Evolutionary conservation across 306 rosid species (phyloP).

Genomic region (Adenanthera pavonina): DNA sequence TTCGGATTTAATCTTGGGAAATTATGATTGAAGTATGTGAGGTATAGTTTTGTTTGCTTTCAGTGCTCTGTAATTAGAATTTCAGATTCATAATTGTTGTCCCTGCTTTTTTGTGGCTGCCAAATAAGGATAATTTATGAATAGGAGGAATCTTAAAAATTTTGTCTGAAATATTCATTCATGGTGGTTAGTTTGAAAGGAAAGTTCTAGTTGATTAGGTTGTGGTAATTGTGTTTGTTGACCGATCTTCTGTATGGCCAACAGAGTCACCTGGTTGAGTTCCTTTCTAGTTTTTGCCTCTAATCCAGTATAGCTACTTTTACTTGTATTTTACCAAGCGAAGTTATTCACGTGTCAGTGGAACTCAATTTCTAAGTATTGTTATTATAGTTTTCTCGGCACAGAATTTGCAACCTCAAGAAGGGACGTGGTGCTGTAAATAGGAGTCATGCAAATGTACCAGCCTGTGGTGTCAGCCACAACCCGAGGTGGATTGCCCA

Average conservation of each 20-base stretch:
- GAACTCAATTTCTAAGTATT: slow-evolving; percentile 39
- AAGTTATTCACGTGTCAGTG: slow-evolving; percentile 31
- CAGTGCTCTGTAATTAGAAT: slow-evolving; percentile 6
- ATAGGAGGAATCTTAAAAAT: slow-evolving; percentile 27
- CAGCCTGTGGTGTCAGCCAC: slow-evolving; percentile 71
- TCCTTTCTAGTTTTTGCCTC: background rate
- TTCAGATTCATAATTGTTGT: slow-evolving; percentile 28
- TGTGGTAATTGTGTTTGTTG: slow-evolving; percentile 19
- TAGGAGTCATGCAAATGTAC: slow-evolving; percentile 62
- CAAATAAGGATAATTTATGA: slow-evolving; percentile 37
- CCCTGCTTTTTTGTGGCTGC: slow-evolving; percentile 37
- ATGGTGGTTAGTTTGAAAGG: slow-evolving; percentile 19
- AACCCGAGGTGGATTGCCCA: slow-evolving; percentile 65
- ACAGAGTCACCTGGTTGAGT: slow-evolving; percentile 13
- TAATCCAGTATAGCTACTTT: background rate
- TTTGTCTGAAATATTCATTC: slow-evolving; percentile 21
- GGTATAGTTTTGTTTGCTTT: slow-evolving; percentile 3
- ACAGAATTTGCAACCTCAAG: slow-evolving; percentile 34
- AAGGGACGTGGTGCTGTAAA: slow-evolving; percentile 42
- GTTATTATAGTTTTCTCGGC: slow-evolving; percentile 40
- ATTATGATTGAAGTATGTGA: background rate
- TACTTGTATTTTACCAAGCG: slow-evolving; percentile 24
- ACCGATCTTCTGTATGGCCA: background rate
- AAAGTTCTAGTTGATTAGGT: slow-evolving; percentile 33
- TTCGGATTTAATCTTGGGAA: background rate